A percentile compares a stretch with the other conserved stretches of the same genome.
phyloP scores from a whole-genome alignment of 2,329 filamentous ascomycete species.

The Fusarium subglutinans region DNA sequence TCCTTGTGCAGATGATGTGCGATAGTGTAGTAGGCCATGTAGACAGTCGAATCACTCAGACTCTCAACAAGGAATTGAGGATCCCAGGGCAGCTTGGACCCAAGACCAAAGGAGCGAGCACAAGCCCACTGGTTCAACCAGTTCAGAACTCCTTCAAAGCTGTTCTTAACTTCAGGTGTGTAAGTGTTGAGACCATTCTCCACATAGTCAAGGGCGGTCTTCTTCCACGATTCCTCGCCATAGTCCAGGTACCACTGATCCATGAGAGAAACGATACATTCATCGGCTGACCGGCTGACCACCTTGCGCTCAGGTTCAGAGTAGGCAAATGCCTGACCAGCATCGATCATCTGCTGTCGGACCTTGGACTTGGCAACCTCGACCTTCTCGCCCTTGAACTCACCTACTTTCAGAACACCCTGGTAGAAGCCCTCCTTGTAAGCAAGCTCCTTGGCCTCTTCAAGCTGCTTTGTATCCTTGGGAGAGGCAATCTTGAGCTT shows the following conservation, averaged over 20 bases:
- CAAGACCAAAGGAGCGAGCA: constrained; percentile 88
- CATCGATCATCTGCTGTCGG: constrained; percentile 77
- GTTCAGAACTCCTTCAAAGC: constrained; percentile 84
- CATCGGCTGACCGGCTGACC: constrained; percentile 87
- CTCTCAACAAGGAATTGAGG: constrained; percentile 89
- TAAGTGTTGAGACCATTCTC: constrained; percentile 81
- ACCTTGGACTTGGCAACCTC: constrained; percentile 89
- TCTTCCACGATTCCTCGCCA: constrained; percentile 87
- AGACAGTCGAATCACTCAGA: constrained; percentile 91
- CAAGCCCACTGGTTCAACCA: constrained; percentile 98
- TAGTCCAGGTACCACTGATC: constrained; percentile 99
- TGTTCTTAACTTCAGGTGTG: constrained; percentile 77
- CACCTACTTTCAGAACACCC: constrained; percentile 86
- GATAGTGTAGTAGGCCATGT: constrained; percentile 83
- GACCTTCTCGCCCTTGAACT: constrained; percentile 88
- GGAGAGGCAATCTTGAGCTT: constrained; percentile 96
- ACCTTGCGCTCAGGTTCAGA: constrained; percentile 93
- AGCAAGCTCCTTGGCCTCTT: constrained; percentile 92
- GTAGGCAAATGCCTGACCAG: constrained; percentile 86
- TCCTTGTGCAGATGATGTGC: constrained; percentile 79
- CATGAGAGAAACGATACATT: constrained; percentile 91
- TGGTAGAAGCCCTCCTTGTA: constrained; percentile 99
- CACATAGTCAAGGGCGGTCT: constrained; percentile 77
- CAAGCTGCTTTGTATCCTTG: constrained; percentile 88
- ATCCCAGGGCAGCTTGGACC: constrained; percentile 96